Conservation (phyloP, 768 basidiomycete genomes). For the Sarcodon sp. region DNA sequence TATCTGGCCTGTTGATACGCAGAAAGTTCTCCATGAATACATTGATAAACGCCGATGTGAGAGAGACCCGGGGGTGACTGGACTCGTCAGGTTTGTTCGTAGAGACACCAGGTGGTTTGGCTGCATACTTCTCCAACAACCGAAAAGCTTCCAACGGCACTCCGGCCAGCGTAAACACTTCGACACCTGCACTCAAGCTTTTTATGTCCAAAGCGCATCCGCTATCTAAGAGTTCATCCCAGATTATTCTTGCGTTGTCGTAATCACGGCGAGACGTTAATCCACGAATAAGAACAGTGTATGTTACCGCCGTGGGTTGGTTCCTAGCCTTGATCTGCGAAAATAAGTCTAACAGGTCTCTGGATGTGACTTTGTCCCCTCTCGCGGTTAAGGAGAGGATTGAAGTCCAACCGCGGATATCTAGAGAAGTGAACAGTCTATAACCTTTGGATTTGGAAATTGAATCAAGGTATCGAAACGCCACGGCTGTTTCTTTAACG, state of each 20-base stretch:
- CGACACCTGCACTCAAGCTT: background rate
- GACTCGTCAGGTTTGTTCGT: background rate
- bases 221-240: background rate
- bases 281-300: background rate
- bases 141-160: background rate
- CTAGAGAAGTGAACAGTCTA: background rate
- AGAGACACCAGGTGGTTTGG: too few species aligned
- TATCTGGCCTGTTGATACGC: slow-evolving; percentile 43
- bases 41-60: slow-evolving; percentile 7
- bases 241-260: background rate
- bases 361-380: background rate
- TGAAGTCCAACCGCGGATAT: background rate
- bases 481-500: too few species aligned
- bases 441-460: background rate
- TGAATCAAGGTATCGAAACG: too few species aligned
- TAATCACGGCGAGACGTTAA: background rate
- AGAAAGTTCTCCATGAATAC: slow-evolving; percentile 35
- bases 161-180: background rate
- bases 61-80: background rate
- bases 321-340: background rate
- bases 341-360: background rate
- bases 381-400: background rate
- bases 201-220: background rate
- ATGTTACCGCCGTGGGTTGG: background rate
- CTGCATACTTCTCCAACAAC: slow-evolving; percentile 7